These are phyloP conservation scores for Skeletonema costatum DNA, from an alignment of 108 stramenopile genomes.

Conservation along the genomic window DNA sequence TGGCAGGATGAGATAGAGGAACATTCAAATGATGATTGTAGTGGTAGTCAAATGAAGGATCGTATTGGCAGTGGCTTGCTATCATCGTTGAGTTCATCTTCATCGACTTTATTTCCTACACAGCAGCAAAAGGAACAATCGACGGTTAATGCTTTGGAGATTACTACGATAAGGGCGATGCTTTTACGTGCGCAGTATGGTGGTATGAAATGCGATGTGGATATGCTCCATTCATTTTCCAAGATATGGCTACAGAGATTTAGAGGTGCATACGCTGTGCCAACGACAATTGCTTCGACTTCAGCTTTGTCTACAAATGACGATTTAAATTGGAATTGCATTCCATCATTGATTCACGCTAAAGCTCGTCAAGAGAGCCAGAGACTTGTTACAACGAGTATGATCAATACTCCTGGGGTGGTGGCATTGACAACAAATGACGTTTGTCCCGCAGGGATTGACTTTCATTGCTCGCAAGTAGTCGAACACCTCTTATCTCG, in stretches of 20 bases:
- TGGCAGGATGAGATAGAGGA: slow-evolving; percentile 42
- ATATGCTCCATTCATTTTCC: slow-evolving; percentile 67
- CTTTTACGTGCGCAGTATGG: slow-evolving; percentile 76
- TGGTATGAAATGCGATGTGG: slow-evolving; percentile 79
- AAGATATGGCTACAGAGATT: slow-evolving; percentile 65
- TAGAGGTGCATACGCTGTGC: slow-evolving; percentile 3
- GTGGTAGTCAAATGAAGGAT: background rate
- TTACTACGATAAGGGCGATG: slow-evolving; percentile 62
- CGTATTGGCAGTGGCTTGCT: background rate
- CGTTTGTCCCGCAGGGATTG: slow-evolving; percentile 66
- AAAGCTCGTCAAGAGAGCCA: slow-evolving; percentile 28
- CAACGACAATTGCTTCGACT: too few relatives aligned
- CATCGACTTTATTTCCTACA: slow-evolving; percentile 33
- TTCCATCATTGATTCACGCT: slow-evolving; percentile 48
- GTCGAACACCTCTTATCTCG: slow-evolving; percentile 53
- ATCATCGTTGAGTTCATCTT: slow-evolving; percentile 6
- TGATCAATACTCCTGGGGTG: slow-evolving; percentile 25
- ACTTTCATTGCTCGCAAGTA: slow-evolving; percentile 86
- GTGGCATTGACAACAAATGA: slow-evolving; percentile 48
- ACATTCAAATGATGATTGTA: background rate
- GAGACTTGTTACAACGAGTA: slow-evolving; percentile 23
- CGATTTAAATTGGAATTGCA: slow-evolving; percentile 37
- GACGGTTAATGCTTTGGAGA: slow-evolving; percentile 15
- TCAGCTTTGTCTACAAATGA: background rate
- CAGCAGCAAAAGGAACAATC: background rate